A percentile compares a stretch with the other conserved stretches of the same genome.
phyloP scores from a whole-genome alignment of 768 basidiomycete genomes.

The Lactifluus hygrophoroides region DNA sequence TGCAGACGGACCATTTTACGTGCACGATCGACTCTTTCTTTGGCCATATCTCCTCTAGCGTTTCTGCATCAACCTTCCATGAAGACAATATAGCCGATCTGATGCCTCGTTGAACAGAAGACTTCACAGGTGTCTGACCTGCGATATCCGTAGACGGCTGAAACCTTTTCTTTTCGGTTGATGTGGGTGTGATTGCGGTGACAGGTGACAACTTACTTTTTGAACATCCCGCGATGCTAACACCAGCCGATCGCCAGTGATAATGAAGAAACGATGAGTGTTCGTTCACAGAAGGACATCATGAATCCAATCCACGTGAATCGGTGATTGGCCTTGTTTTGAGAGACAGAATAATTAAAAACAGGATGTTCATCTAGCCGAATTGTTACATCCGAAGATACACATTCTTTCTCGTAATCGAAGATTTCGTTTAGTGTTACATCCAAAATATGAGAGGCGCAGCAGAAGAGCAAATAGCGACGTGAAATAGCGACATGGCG shows the following conservation, averaged over 20 bases:
- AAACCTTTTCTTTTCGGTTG: constrained; percentile 39
- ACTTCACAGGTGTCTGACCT: constrained; percentile 85
- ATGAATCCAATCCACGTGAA: not conserved
- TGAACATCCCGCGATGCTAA: constrained; percentile 57
- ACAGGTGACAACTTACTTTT: constrained; percentile 42
- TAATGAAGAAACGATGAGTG: not conserved
- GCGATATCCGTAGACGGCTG: constrained; percentile 72
- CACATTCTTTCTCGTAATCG: constrained; percentile 18
- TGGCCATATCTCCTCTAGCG: constrained; percentile 90
- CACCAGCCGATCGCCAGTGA: too few relatives aligned
- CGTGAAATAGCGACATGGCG: constrained; percentile 14
- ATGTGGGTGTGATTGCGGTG: not conserved
- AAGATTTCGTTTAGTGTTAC: constrained; percentile 17
- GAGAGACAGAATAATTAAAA: not conserved
- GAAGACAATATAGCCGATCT: constrained; percentile 72
- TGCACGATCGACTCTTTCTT: constrained; percentile 94
- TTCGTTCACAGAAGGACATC: too few relatives aligned
- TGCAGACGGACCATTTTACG: constrained; percentile 89
- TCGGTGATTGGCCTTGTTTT: too few relatives aligned
- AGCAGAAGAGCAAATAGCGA: constrained; percentile 18
- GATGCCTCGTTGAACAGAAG: constrained; percentile 87
- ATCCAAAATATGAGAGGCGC: constrained; percentile 16
- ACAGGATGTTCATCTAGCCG: constrained; percentile 3
- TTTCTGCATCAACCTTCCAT: constrained; percentile 72
- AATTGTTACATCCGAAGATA: constrained; percentile 21